Evolutionary conservation across 352 stramenopile genomes (phyloP).

Genomic region (Pythium phragmiticola): DNA sequence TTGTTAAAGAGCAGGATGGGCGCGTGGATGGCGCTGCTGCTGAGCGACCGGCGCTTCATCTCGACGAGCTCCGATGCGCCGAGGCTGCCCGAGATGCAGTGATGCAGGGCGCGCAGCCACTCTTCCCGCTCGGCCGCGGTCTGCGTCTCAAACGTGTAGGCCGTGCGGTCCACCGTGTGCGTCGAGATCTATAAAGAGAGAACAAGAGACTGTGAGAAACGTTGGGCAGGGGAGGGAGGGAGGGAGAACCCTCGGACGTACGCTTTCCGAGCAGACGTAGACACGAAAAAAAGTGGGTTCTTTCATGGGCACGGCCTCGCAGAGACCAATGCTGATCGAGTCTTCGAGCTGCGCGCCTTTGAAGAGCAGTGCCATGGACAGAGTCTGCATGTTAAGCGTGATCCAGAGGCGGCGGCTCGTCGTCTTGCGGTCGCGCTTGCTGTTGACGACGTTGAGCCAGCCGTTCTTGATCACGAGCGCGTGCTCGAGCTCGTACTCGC

Average conservation of each 20-base stretch:
- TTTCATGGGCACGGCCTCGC: constrained; percentile 49
- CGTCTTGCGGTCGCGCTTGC: constrained; percentile 28
- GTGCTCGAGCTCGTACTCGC: constrained; percentile 61
- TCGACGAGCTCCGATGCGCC: constrained; percentile 40
- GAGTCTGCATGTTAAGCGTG: constrained; percentile 69
- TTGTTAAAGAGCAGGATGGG: constrained; percentile 90
- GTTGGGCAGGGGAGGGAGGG: too few relatives aligned
- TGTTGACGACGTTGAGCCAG: constrained; percentile 69
- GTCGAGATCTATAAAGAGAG: constrained; percentile 11
- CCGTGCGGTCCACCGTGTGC: constrained; percentile 27
- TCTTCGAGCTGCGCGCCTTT: constrained; percentile 68
- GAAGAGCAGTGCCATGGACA: constrained; percentile 68
- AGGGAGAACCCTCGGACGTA: not conserved
- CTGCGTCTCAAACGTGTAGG: constrained; percentile 70
- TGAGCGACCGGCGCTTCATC: constrained; percentile 67
- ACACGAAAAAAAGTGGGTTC: constrained; percentile 56
- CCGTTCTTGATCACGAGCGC: constrained; percentile 86
- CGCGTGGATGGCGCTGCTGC: constrained; percentile 68
- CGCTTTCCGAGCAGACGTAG: constrained; percentile 41
- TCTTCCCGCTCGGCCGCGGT: constrained; percentile 65
- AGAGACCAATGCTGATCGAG: constrained; percentile 58
- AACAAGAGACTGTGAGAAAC: not conserved
- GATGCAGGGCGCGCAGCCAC: constrained; percentile 75
- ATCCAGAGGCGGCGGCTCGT: constrained; percentile 65
- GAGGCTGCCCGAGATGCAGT: constrained; percentile 67